These are phyloP conservation scores for Colletotrichum trifolii DNA, from an alignment of 2,329 filamentous ascomycete species.

Conservation along the genomic window DNA sequence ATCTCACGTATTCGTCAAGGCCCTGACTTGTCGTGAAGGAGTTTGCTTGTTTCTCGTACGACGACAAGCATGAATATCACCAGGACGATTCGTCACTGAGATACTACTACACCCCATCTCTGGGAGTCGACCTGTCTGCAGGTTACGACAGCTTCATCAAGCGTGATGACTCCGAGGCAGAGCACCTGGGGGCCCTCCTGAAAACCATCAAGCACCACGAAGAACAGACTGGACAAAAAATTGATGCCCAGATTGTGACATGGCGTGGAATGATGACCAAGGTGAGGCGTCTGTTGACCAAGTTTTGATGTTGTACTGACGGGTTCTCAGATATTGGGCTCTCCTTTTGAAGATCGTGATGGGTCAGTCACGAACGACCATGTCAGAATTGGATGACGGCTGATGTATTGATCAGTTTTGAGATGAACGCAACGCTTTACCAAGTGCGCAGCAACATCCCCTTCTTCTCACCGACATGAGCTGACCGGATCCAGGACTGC, in stretches of 20 bases:
- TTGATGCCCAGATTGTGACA: constrained; percentile 84
- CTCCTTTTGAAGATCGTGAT: constrained; percentile 84
- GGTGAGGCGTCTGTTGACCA: constrained; percentile 56
- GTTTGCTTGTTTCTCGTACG: constrained; percentile 93
- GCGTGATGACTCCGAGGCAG: constrained; percentile 83
- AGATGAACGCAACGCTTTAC: constrained; percentile 94
- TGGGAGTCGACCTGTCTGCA: constrained; percentile 79
- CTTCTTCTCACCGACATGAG: constrained; percentile 26
- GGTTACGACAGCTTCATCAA: constrained; percentile 88
- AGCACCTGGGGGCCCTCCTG: constrained; percentile 87
- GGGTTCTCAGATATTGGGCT: constrained; percentile 77
- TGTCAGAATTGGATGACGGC: not conserved
- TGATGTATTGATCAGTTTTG: constrained; percentile 69
- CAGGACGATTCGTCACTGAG: constrained; percentile 82
- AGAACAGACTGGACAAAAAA: constrained; percentile 71
- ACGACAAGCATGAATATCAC: constrained; percentile 81
- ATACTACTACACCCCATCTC: constrained; percentile 84
- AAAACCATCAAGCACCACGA: constrained; percentile 81
- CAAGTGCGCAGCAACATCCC: constrained; percentile 69
- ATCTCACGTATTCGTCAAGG: too few relatives aligned
- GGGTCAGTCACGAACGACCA: constrained; percentile 62
- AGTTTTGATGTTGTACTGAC: not conserved
- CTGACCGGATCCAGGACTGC: constrained; percentile 56
- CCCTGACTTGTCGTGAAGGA: constrained; percentile 64
- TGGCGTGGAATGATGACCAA: constrained; percentile 99